Evolutionary conservation across 306 rosid species (phyloP).

Genomic region (Vigna radiata): DNA sequence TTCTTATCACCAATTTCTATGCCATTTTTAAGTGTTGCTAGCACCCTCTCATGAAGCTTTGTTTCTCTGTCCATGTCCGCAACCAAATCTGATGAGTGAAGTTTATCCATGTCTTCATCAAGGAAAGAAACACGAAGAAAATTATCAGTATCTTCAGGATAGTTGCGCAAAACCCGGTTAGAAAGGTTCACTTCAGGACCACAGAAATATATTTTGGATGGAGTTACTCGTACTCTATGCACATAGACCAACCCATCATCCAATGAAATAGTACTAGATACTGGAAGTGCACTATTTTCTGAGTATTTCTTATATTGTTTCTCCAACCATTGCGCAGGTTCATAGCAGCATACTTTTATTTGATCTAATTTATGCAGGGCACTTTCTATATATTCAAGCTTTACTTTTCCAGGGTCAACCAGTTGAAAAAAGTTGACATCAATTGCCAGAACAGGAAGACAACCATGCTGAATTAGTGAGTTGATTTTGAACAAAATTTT

Average conservation of each 20-base stretch:
- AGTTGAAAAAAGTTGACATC: conserved; percentile 51
- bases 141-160: conserved; percentile 53
- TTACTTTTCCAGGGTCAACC: conserved; percentile 57
- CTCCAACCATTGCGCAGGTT: conserved; percentile 68
- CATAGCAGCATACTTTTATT: conserved; percentile 65
- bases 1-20: conserved; percentile 67
- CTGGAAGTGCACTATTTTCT: conserved; percentile 36
- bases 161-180: conserved; percentile 74
- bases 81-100: conserved; percentile 66
- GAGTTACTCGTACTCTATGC: conserved; percentile 74
- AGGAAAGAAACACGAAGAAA: conserved; percentile 83
- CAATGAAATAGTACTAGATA: conserved; percentile 49
- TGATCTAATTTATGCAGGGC: conserved; percentile 59
- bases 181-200: conserved; percentile 90
- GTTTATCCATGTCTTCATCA: conserved; percentile 72
- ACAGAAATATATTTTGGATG: conserved; percentile 63
- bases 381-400: conserved; percentile 53
- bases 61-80: conserved; percentile 54
- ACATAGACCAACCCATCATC: conserved; percentile 75
- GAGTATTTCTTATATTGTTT: conserved; percentile 67
- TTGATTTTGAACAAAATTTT: conserved; percentile 64
- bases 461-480: conserved; percentile 62
- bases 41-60: conserved; percentile 59
- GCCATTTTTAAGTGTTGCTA: conserved; percentile 70
- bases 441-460: conserved; percentile 61